These are phyloP conservation scores for Candida incommunis DNA, from an alignment of 805 yeast species.

Conservation along the genomic window DNA sequence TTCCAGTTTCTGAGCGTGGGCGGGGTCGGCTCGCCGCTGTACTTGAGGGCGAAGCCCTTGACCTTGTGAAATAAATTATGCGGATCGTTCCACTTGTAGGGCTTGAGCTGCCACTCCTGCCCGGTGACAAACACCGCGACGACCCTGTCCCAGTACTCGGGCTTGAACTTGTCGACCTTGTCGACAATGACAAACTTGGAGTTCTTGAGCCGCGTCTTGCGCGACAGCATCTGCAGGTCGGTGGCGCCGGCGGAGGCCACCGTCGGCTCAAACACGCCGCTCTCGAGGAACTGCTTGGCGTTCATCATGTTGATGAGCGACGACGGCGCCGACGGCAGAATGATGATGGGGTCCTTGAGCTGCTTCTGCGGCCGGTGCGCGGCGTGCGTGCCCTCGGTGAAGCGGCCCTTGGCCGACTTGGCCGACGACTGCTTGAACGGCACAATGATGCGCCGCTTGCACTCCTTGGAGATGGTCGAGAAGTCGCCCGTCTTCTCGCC, in stretches of 20 bases:
- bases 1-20: slow-evolving; percentile 74
- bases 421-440: slow-evolving; percentile 8
- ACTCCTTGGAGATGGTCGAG: slow-evolving; percentile 20
- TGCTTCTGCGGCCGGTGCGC: slow-evolving; percentile 11
- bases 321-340: slow-evolving; percentile 70
- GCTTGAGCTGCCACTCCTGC: slow-evolving; percentile 91
- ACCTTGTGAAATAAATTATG: slow-evolving; percentile 66
- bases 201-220: slow-evolving; percentile 45
- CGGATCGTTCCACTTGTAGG: slow-evolving; percentile 74
- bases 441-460: slow-evolving; percentile 17
- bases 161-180: slow-evolving; percentile 76
- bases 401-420: slow-evolving; percentile 3
- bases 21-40: slow-evolving; percentile 70
- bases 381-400: slow-evolving; percentile 8
- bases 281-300: slow-evolving; percentile 55
- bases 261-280: slow-evolving; percentile 49
- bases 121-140: slow-evolving; percentile 95
- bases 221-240: slow-evolving; percentile 35
- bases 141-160: slow-evolving; percentile 96
- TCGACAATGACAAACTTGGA: slow-evolving; percentile 70
- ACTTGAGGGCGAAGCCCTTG: slow-evolving; percentile 68
- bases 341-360: slow-evolving; percentile 48
- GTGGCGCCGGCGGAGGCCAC: slow-evolving; percentile 21
- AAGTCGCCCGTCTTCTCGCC: slow-evolving; percentile 25
- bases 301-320: slow-evolving; percentile 52